Conservation (phyloP, 768 basidiomycete genomes). For the Termitomyces sp. region DNA sequence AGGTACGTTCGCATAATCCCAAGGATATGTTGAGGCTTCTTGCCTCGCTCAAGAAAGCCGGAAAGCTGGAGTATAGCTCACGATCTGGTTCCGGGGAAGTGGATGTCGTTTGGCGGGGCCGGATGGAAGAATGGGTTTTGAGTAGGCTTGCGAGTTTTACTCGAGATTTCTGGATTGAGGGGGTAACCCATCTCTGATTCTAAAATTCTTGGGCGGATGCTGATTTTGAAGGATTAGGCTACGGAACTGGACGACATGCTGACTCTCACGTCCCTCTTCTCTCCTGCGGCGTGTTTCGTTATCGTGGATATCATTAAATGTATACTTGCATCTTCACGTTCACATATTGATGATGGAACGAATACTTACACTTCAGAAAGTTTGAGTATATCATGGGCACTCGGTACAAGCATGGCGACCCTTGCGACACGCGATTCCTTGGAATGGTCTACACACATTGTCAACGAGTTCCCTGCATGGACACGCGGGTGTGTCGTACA, state of each 20-base stretch:
- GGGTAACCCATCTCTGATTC: conserved; percentile 24
- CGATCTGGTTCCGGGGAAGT: conserved; percentile 43
- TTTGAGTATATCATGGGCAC: conserved; percentile 34
- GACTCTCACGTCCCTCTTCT: conserved; percentile 45
- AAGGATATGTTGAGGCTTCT: conserved; percentile 40
- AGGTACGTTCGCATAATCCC: conserved; percentile 40
- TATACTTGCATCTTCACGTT: conserved; percentile 20
- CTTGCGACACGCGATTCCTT: conserved; percentile 35
- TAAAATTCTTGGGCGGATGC: neutral
- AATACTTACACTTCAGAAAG: conserved; percentile 26
- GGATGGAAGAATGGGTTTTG: conserved; percentile 46
- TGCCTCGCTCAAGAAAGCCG: conserved; percentile 38
- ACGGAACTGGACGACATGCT: conserved; percentile 51
- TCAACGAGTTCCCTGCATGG: conserved; percentile 42
- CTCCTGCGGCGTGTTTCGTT: conserved; percentile 32
- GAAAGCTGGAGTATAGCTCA: conserved; percentile 44
- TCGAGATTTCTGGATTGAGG: conserved; percentile 29
- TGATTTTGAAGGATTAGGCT: conserved; percentile 13
- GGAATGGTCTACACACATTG: conserved; percentile 41
- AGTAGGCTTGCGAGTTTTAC: conserved; percentile 30
- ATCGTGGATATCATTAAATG: conserved; percentile 40
- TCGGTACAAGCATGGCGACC: conserved; percentile 54
- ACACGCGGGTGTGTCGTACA: conserved; percentile 31
- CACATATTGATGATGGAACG: conserved; percentile 5
- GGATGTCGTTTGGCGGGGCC: conserved; percentile 39